Conservation (phyloP, 129 eudicot genomes). For the Ambrosia artemisiifolia region DNA sequence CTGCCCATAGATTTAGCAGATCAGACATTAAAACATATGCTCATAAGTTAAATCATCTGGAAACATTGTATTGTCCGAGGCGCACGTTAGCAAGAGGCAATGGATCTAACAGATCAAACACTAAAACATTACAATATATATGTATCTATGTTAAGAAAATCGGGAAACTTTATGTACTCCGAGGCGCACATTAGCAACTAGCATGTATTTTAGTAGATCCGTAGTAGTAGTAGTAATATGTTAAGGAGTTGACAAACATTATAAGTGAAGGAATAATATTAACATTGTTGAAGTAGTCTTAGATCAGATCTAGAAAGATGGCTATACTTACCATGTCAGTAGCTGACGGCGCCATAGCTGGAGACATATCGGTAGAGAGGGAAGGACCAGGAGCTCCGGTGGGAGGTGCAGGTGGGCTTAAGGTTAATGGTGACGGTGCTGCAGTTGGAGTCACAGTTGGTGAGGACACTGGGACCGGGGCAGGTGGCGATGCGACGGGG, state of each 20-base stretch:
- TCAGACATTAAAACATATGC: slow-evolving; percentile 5
- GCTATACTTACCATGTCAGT: slow-evolving; percentile 45
- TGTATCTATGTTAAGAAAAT: too few relatives aligned
- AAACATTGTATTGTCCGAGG: too few relatives aligned
- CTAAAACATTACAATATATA: too few relatives aligned
- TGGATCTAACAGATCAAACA: too few relatives aligned
- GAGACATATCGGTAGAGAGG: slow-evolving; percentile 31
- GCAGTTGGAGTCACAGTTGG: slow-evolving; percentile 28
- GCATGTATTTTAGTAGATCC: too few relatives aligned
- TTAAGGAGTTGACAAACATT: too few relatives aligned
- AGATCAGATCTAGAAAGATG: slow-evolving; percentile 22
- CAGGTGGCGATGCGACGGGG: slow-evolving; percentile 33
- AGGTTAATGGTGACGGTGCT: slow-evolving; percentile 41
- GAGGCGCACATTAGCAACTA: too few relatives aligned
- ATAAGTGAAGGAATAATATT: not conserved
- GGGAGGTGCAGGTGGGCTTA: slow-evolving; percentile 67
- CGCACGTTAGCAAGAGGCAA: too few relatives aligned
- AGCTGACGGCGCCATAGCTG: slow-evolving; percentile 64
- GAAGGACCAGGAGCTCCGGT: slow-evolving; percentile 59
- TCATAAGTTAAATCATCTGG: not conserved
- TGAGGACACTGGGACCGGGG: slow-evolving; percentile 33
- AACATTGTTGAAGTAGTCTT: not conserved
- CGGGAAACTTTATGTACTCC: too few relatives aligned
- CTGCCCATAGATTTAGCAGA: not conserved
- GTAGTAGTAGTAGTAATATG: too few relatives aligned